Evolutionary conservation across 164 flowering plant genomes (phyloP), one percentile per base, ranked within the genome.

Genomic region (Hamamelis virginiana): DNA sequence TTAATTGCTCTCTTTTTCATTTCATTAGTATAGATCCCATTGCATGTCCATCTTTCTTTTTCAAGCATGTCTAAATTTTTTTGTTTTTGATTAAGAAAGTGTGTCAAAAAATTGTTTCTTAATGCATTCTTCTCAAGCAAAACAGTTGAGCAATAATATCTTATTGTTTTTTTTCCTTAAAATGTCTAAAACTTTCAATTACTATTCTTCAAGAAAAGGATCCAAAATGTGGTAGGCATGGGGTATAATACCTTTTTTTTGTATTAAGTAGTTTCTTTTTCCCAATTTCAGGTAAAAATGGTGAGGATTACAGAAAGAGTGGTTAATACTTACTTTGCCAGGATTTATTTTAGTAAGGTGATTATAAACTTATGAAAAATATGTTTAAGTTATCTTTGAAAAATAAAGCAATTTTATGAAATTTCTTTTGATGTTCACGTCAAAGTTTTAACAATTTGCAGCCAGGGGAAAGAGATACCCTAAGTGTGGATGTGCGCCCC

Each of bases 401-500:
- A 8, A 19, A 46, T 12, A 15, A 21, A 62, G 18, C 3, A 41
- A 16, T 15, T n/a, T 75, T 21, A 25, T 48, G n/a, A 27, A 23
- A 19, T 22, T 41, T 41, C 48, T 11, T 62, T 72, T 33, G 45
- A 18, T 16, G 15, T n/a, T 73, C 59, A 58, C 41, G 13, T 66
- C 56, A 57, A 68, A 5, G 33, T 19, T 67, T n/a, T 53, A 62
- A 28, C 57, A 52, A 62, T 76, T 52, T 81, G 75, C 82, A 92
- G 97, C 82, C 81, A 67, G 97, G 91, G 69, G 81, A 82, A 65
- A 76, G 72, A 61, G 78, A 78, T 44, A 59, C 76, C 68, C 61
- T 87, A 16, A 84, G 80, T 75, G 81, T 90, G 66, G 97, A 92
- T 80, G 86, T 85, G 53, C 90, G 94, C 14, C 94, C 96, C n/a